Evolutionary conservation across 768 basidiomycete species (phyloP).

Genomic region (Cytidiella melzeri): DNA sequence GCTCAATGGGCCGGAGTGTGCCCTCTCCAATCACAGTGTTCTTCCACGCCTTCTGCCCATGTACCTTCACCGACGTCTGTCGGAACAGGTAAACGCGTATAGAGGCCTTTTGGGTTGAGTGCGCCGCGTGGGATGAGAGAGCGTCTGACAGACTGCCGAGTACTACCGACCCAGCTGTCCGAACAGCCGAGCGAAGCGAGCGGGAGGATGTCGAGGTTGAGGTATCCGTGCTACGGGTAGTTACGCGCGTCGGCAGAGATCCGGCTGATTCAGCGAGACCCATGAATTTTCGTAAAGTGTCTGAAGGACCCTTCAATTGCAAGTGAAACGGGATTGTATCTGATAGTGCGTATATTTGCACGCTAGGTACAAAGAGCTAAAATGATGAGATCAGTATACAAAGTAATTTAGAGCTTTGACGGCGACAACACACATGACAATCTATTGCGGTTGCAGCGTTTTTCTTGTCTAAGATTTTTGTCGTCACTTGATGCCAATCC

Average conservation of each 20-base stretch:
- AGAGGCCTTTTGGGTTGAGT: background rate
- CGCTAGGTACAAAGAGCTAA: conserved; percentile 57
- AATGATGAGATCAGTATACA: background rate
- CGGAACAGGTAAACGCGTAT: conserved; percentile 50
- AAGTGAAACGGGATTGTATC: conserved; percentile 63
- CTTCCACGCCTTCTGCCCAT: conserved; percentile 31
- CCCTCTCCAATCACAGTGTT: conserved; percentile 44
- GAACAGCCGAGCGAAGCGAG: background rate
- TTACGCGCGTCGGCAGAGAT: conserved; percentile 2
- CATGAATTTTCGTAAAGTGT: conserved; percentile 43
- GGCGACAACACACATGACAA: conserved; percentile 51
- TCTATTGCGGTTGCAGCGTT: conserved; percentile 34
- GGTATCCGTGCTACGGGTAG: conserved; percentile 8
- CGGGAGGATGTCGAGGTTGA: conserved; percentile 13
- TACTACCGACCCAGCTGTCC: background rate
- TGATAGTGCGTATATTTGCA: conserved; percentile 44
- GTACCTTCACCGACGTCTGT: conserved; percentile 36
- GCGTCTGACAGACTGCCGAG: conserved; percentile 4
- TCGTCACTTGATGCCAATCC: conserved; percentile 54
- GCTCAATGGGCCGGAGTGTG: conserved; percentile 38
- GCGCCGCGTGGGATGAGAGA: background rate
- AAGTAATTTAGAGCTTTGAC: no score
- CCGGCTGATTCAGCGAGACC: conserved; percentile 16
- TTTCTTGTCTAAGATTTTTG: conserved; percentile 34
- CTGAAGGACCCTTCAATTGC: conserved; percentile 44